Evolutionary conservation across 108 stramenopile genomes (phyloP).

Genomic region (Aurantiochytrium sp.): DNA sequence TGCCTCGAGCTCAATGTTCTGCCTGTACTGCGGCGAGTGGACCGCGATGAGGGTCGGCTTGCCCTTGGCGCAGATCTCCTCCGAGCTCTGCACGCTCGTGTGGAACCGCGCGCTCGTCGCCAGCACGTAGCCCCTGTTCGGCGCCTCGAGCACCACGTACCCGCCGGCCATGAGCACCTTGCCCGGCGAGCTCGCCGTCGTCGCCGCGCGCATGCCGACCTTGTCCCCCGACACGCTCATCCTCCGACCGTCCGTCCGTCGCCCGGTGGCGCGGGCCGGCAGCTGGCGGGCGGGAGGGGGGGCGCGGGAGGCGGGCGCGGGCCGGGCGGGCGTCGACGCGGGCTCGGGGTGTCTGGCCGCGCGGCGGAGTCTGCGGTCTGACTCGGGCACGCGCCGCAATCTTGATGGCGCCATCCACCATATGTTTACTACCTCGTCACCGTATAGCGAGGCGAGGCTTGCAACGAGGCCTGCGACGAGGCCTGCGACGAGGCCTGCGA

Average conservation of each 20-base stretch:
- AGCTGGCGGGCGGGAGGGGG: too few relatives aligned
- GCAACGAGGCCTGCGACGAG: too few relatives aligned
- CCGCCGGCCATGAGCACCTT: conserved; percentile 89
- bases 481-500: too few relatives aligned
- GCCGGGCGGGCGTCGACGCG: too few relatives aligned
- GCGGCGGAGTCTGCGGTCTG: too few relatives aligned
- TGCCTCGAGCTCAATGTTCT: conserved; percentile 35
- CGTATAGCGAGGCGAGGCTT: too few relatives aligned
- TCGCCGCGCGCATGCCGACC: background rate
- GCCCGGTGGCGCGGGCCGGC: too few relatives aligned
- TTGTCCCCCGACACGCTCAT: background rate
- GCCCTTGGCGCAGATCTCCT: background rate
- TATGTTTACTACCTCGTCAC: too few relatives aligned
- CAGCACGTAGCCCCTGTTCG: conserved; percentile 77
- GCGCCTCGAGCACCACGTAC: conserved; percentile 83
- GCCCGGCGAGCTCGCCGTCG: conserved; percentile 58
- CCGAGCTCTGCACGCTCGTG: conserved; percentile 59
- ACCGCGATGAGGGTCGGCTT: background rate
- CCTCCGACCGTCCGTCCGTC: background rate
- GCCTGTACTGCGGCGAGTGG: conserved; percentile 44
- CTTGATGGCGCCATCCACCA: too few relatives aligned
- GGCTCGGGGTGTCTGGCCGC: too few relatives aligned
- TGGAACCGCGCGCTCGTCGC: conserved; percentile 73
- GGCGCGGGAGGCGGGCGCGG: too few relatives aligned
- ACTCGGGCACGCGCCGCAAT: too few relatives aligned